Evolutionary conservation across 768 basidiomycete genomes (phyloP), one percentile per base, ranked within the genome.

Genomic region (Amanita brunnescens): DNA sequence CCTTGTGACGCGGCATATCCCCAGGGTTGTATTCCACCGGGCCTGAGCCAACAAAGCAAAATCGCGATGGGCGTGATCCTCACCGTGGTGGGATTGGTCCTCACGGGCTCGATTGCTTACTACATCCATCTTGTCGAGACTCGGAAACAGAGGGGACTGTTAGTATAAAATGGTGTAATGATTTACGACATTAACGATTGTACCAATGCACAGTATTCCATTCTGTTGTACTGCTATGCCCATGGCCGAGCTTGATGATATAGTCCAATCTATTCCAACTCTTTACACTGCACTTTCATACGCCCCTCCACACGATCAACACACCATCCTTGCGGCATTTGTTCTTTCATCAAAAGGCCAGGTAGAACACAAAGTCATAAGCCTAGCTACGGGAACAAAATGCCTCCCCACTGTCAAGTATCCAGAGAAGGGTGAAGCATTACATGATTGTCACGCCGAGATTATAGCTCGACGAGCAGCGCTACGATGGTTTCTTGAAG

Each of bases 391-490:
- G 6, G 93, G 94, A 9, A 85, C 87, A 2, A 95, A 95, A 69
- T 91, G 88, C 58, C 75, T 93, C 0, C 88, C 94, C 2, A 74
- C 67, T 3, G 58, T 61, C 3, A 75, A 75, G 49, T 69, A 91
- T 0, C 81, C 91, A 0, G 58, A 64, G 5, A 70, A 72, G 24
- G 94, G 94, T 0, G 91, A 95, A 59, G 75, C 81, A 1, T 56
- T 96, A 14, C 91, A 94, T 59, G 94, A 96, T 60, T 84, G 79
- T 47, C 94, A 97, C 64, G 94, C 94, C 8, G 94, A 97, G 66
- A 79, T 94, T 18, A 72, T 96, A n/a, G 91, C 91, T 1, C 77
- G 91, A 16, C 75, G 94, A 26, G 83, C 84, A 7, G 81, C 85
- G 0, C 62, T 85, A 38, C 75, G 83, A 21, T 97, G 91, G 91